Evolutionary conservation across 805 yeast species (phyloP), one percentile per base, ranked within the genome.

Genomic region (Metschnikowia rubicola): DNA sequence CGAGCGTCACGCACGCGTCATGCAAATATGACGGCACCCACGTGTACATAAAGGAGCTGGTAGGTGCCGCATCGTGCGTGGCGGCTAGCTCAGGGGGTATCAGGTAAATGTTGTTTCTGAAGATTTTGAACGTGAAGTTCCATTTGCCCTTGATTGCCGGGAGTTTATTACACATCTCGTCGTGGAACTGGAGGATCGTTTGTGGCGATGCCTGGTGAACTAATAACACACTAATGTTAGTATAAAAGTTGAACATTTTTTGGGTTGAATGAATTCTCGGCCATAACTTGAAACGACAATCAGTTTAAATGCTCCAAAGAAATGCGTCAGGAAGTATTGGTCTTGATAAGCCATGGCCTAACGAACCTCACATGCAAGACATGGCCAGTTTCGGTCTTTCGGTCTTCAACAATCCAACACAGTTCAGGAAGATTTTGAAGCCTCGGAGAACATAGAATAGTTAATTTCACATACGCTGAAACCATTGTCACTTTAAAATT

Each of bases 131-230:
- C 43, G 79, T 86, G 55, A 86, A 82, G 36, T 70, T 71, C 95
- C 95, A 87, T 38, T 81, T 74, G 3, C 77, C 89, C 29, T 77
- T 67, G 2, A 75, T 58, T 13, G 75, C 70, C 1, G 94, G 91
- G 12, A 84, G 71, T 51, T 81, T 83, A 55, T 84, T 84, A 4
- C 85, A 77, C 12, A 88, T 74, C 46, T 78, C 75, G 62, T 88
- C 95, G 60, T 86, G 90, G 57, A 86, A 79, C 37, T 78, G 76
- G 0, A 86, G 71, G 30, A 87, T 84, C 5, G 86, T 77, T 41
- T 78, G 82, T 2, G 86, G 84, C 5, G 73, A 67, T 2, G 77
- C 75, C 37, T 58, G 61, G 39, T 60, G 68, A n/a, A 69, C 67
- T 3, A 72, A 55, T 36, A 72, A 54, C 0, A 71, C 70, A 2